These are phyloP conservation scores for Plasmodium vivax DNA, from an alignment of 169 alveolate species.

Conservation along the genomic window DNA sequence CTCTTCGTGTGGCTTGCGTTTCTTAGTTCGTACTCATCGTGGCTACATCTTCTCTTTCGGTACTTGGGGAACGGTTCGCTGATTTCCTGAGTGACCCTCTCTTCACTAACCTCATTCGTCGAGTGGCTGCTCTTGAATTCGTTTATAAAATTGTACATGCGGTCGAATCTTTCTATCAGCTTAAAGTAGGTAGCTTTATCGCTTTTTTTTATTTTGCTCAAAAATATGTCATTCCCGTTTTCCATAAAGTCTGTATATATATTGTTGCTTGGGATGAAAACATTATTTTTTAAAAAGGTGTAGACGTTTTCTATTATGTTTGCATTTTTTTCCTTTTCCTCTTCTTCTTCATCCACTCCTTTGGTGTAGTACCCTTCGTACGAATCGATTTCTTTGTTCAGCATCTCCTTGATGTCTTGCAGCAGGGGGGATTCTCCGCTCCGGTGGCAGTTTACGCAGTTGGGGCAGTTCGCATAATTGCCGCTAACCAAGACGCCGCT, in stretches of 20 bases:
- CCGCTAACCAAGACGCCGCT: neutral
- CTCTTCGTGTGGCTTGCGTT: neutral
- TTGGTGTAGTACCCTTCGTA: slow-evolving; percentile 2
- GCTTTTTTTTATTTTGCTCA: slow-evolving; percentile 55
- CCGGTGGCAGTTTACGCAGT: neutral
- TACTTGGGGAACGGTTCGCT: slow-evolving; percentile 3
- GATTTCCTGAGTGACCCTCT: neutral
- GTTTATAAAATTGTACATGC: slow-evolving; percentile 63
- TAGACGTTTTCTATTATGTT: slow-evolving; percentile 37
- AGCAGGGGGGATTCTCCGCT: neutral
- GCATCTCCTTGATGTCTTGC: slow-evolving; percentile 37
- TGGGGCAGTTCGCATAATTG: neutral
- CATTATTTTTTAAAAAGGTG: slow-evolving; percentile 42
- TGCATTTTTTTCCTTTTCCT: neutral
- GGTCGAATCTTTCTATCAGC: slow-evolving; percentile 63
- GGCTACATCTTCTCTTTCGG: slow-evolving; percentile 17
- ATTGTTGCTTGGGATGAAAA: slow-evolving; percentile 58
- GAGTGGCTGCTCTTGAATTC: slow-evolving; percentile 43
- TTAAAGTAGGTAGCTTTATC: slow-evolving; percentile 55
- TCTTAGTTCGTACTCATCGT: slow-evolving; percentile 27
- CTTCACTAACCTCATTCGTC: neutral
- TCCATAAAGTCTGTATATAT: slow-evolving; percentile 67
- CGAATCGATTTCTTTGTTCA: slow-evolving; percentile 35
- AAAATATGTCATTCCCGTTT: slow-evolving; percentile 71
- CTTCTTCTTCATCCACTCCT: neutral